phyloP scores from a whole-genome alignment of 2,329 filamentous ascomycete genomes.

The Claviceps sp. region DNA sequence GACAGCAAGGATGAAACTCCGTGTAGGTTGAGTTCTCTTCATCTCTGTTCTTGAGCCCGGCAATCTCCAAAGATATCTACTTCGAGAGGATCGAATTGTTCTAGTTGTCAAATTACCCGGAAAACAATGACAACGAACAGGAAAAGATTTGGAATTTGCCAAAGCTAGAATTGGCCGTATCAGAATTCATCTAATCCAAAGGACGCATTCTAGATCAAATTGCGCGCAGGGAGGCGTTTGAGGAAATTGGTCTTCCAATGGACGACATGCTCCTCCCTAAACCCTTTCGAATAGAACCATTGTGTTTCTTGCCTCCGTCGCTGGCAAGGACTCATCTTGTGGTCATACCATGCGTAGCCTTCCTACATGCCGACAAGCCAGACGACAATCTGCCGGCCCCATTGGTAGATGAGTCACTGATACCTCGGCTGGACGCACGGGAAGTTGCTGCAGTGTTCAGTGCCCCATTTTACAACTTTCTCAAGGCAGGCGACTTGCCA shows the following conservation, averaged over 20 bases:
- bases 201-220: constrained; percentile 46
- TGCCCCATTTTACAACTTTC: constrained; percentile 74
- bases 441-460: constrained; percentile 94
- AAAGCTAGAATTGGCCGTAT: too few species aligned
- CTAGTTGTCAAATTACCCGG: too few species aligned
- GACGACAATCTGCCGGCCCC: constrained; percentile 21
- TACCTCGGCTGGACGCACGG: constrained; percentile 70
- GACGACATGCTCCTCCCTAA: constrained; percentile 54
- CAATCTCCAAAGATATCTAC: too few species aligned
- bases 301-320: constrained; percentile 70
- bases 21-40: constrained; percentile 28
- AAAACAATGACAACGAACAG: too few species aligned
- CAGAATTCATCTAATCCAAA: background rate
- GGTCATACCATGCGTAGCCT: constrained; percentile 64
- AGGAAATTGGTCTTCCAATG: constrained; percentile 82
- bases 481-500: constrained; percentile 46
- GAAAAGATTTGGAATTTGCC: too few species aligned
- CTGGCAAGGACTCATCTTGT: constrained; percentile 61
- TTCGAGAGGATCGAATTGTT: too few species aligned
- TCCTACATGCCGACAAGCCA: constrained; percentile 48
- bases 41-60: background rate
- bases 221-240: constrained; percentile 76
- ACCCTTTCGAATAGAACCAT: constrained; percentile 74
- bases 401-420: constrained; percentile 55
- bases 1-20: constrained; percentile 45